phyloP scores from a whole-genome alignment of 495 filamentous ascomycete species.

The Lasiosphaeriaceae sp. region DNA sequence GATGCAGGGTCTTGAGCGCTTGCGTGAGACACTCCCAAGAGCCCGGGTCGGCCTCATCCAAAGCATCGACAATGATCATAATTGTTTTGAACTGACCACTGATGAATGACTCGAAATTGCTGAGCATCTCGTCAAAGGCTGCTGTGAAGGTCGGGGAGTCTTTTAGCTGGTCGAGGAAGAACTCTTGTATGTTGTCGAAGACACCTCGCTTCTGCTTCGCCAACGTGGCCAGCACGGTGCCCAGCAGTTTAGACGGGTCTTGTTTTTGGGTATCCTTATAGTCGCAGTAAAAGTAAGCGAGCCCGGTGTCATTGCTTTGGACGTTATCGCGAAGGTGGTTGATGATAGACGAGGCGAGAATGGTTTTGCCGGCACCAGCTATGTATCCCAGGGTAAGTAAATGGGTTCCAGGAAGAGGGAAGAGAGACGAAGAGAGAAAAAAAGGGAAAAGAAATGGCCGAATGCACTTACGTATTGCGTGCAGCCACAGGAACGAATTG shows the following conservation, averaged over 20 bases:
- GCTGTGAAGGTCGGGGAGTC: constrained; percentile 7
- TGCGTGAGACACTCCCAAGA: constrained; percentile 4
- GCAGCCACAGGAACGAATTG: constrained; percentile 17
- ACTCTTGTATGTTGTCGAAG: constrained; percentile 5
- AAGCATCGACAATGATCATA: constrained; percentile 8
- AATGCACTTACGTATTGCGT: constrained; percentile 26
- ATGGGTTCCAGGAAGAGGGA: neutral
- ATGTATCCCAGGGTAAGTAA: too few relatives aligned
- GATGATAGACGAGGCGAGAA: constrained; percentile 13
- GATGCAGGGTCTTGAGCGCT: neutral
- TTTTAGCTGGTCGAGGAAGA: constrained; percentile 7
- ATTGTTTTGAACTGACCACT: neutral
- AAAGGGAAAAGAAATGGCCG: too few relatives aligned
- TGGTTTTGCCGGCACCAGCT: constrained; percentile 21
- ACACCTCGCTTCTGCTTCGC: constrained; percentile 6
- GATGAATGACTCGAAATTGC: constrained; percentile 5
- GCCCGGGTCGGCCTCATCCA: constrained; percentile 2
- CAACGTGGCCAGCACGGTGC: constrained; percentile 8
- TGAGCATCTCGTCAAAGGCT: constrained; percentile 9
- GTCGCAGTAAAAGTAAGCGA: constrained; percentile 14
- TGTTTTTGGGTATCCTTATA: constrained; percentile 12
- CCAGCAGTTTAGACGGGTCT: constrained; percentile 4
- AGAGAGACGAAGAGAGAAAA: neutral
- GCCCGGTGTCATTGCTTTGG: neutral
- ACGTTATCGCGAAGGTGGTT: constrained; percentile 8